phyloP scores from a whole-genome alignment of 139 green algal species.

The Closterium sp. region DNA sequence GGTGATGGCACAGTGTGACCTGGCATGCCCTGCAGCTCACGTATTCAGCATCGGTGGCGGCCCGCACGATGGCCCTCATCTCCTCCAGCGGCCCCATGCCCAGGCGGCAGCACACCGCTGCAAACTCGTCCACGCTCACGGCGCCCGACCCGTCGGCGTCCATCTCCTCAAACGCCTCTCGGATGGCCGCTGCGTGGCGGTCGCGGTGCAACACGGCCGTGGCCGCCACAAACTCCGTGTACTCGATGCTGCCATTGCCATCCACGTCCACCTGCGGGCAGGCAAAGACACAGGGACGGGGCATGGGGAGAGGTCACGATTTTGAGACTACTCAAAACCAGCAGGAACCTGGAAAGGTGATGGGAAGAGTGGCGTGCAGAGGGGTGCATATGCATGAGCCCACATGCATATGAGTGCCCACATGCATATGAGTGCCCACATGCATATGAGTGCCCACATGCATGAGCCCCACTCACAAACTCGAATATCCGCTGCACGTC shows the following conservation, averaged over 20 bases:
- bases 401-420: too few species aligned
- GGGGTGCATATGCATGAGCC: too few species aligned
- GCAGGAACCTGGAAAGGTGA: too few species aligned
- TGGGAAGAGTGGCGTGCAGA: too few species aligned
- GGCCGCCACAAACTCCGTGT: neutral
- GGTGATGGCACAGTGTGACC: too few species aligned
- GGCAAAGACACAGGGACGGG: too few species aligned
- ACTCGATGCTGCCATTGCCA: neutral
- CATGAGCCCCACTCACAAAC: neutral
- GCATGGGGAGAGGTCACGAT: too few species aligned
- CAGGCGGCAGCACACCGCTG: neutral
- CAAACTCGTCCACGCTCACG: neutral
- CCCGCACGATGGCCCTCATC: neutral
- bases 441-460: too few species aligned
- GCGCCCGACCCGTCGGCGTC: neutral
- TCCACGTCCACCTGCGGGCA: neutral
- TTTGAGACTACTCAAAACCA: too few species aligned
- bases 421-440: too few species aligned
- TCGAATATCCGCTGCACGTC: neutral
- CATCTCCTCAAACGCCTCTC: neutral
- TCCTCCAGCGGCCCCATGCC: neutral
- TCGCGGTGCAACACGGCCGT: neutral
- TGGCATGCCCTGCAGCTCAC: neutral
- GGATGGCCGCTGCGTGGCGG: neutral
- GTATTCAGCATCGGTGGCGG: neutral